Evolutionary conservation across 306 rosid species (phyloP).

Genomic region (Alnus glutinosa): DNA sequence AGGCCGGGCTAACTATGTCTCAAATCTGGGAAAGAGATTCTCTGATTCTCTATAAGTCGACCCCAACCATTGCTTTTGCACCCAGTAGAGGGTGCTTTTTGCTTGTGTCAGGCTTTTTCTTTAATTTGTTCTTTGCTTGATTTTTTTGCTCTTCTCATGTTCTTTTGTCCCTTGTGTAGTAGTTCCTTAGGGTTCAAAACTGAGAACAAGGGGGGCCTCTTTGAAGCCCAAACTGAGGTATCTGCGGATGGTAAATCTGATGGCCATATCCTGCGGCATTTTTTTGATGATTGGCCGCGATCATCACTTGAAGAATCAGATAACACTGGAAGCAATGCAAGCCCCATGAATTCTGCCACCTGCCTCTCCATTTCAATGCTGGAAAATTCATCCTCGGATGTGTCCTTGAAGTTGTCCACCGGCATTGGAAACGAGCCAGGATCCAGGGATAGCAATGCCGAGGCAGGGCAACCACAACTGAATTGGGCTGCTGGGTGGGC

Average conservation of each 20-base stretch:
- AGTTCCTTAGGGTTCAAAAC: slow-evolving; percentile 49
- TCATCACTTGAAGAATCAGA: slow-evolving; percentile 64
- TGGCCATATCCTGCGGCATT: slow-evolving; percentile 78
- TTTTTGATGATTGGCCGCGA: slow-evolving; percentile 94
- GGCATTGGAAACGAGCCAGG: slow-evolving; percentile 50
- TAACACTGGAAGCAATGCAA: slow-evolving; percentile 35
- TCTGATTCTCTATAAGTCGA: slow-evolving; percentile 29
- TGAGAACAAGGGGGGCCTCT: slow-evolving; percentile 40
- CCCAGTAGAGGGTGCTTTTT: slow-evolving; percentile 14
- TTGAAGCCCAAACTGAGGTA: slow-evolving; percentile 40
- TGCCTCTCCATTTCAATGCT: slow-evolving; percentile 75
- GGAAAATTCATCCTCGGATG: slow-evolving; percentile 64
- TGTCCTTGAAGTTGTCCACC: slow-evolving; percentile 80
- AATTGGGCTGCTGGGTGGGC: slow-evolving; percentile 80
- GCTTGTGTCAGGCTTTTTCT: slow-evolving; percentile 14
- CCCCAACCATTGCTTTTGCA: slow-evolving; percentile 39
- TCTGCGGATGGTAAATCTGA: slow-evolving; percentile 52
- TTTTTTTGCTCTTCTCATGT: slow-evolving; percentile 12
- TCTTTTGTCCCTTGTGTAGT: slow-evolving; percentile 7
- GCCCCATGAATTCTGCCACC: slow-evolving; percentile 47
- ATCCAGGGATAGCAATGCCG: slow-evolving; percentile 39
- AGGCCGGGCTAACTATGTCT: slow-evolving; percentile 28
- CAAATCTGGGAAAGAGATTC: slow-evolving; percentile 29
- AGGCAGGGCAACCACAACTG: slow-evolving; percentile 47
- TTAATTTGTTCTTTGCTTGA: slow-evolving; percentile 8